phyloP scores from a whole-genome alignment of 371 early-diverging fungal genomes.

The Entomophthora muscae region DNA sequence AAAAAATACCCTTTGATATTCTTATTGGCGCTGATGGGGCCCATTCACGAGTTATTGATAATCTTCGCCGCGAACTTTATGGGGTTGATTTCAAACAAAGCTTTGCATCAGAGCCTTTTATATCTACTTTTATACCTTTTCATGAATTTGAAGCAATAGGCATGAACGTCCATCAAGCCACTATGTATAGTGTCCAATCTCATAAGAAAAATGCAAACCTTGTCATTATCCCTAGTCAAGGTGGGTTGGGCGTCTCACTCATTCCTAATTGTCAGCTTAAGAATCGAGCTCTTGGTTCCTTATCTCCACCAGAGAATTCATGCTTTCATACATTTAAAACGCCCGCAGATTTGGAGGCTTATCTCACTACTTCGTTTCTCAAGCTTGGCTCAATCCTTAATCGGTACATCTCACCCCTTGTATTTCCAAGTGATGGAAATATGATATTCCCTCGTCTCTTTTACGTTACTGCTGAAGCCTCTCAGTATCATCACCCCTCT shows the following conservation, averaged over 20 bases:
- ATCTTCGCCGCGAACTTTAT: neutral
- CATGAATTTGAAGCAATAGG: neutral
- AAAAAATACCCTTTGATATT: neutral
- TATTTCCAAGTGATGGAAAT: neutral
- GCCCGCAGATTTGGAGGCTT: neutral
- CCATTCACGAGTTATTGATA: neutral
- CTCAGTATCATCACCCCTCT: constrained; percentile 6
- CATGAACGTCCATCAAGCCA: neutral
- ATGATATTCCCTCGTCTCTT: neutral
- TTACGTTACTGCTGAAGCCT: constrained; percentile 1
- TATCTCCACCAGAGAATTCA: neutral
- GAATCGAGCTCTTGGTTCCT: neutral
- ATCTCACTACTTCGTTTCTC: neutral
- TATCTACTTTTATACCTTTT: constrained; percentile 1
- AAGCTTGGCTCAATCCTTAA: constrained; percentile 1
- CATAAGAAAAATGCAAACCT: neutral
- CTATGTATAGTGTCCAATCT: constrained; percentile 6
- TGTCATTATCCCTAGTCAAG: neutral
- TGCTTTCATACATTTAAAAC: constrained; percentile 6
- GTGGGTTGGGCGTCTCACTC: neutral
- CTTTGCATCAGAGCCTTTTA: constrained; percentile 1
- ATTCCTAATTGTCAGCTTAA: neutral
- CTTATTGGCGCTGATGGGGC: constrained; percentile 6
- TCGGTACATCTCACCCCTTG: neutral
- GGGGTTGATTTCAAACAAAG: constrained; percentile 2